These are phyloP conservation scores for Hysterangium stoloniferum DNA, from an alignment of 768 basidiomycete genomes.

Conservation along the genomic window DNA sequence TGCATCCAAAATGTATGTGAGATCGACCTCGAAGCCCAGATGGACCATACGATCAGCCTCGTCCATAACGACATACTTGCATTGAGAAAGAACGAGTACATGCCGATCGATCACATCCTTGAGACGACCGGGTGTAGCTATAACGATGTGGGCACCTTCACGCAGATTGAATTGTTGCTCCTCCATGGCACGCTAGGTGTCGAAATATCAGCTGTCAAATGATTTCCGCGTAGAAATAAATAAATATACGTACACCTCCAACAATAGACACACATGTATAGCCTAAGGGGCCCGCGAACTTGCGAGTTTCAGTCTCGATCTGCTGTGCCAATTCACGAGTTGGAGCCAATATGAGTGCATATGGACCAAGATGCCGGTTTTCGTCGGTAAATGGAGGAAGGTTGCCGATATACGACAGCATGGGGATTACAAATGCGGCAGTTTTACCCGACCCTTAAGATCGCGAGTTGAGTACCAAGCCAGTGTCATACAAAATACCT, in stretches of 20 bases:
- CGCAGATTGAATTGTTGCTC: conserved; percentile 97
- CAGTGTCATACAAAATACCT: conserved; percentile 18
- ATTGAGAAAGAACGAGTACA: conserved; percentile 92
- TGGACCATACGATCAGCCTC: conserved; percentile 99
- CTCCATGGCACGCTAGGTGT: conserved; percentile 73
- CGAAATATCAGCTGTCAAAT: conserved; percentile 14
- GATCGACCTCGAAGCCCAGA: conserved; percentile 90
- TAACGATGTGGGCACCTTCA: conserved; percentile 98
- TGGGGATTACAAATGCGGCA: conserved; percentile 96
- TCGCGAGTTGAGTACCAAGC: conserved; percentile 6
- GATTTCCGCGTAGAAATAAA: conserved; percentile 9
- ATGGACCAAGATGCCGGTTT: conserved; percentile 89
- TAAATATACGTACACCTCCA: conserved; percentile 65
- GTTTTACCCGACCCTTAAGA: conserved; percentile 91
- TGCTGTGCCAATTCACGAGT: conserved; percentile 99
- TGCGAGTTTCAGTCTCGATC: conserved; percentile 87
- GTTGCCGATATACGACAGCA: conserved; percentile 88
- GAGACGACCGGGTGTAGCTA: conserved; percentile 96
- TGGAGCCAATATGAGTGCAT: conserved; percentile 86
- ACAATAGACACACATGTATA: conserved; percentile 97
- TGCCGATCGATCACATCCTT: conserved; percentile 96
- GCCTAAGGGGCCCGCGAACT: conserved; percentile 85
- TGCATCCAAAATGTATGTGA: conserved; percentile 91
- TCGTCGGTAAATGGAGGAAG: conserved; percentile 86
- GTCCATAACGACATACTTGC: conserved; percentile 99